A percentile compares a stretch with the other conserved stretches of the same genome.
Evolutionary conservation across 352 stramenopile species (phyloP).

Genomic region (Phytopythium delawarense): DNA sequence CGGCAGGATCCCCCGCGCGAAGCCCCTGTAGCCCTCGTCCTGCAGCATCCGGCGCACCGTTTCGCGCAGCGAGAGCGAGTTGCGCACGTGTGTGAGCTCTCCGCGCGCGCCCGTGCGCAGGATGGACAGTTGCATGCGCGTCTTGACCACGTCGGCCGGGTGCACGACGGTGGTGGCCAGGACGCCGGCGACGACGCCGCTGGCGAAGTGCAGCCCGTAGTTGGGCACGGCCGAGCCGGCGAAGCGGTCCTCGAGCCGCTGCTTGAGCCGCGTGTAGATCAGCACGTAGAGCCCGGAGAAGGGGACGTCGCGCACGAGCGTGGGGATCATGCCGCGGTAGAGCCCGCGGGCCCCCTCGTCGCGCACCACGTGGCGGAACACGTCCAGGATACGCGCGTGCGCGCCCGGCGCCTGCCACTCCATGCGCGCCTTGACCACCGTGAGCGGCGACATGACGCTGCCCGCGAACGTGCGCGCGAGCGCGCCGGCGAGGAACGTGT

Average conservation of each 20-base stretch:
- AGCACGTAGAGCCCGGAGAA: slow-evolving; percentile 88
- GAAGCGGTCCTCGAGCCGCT: slow-evolving; percentile 33
- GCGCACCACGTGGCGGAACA: slow-evolving; percentile 59
- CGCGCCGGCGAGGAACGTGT: slow-evolving; percentile 78
- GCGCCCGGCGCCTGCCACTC: slow-evolving; percentile 69
- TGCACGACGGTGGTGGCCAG: slow-evolving; percentile 82
- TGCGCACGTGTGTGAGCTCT: slow-evolving; percentile 31
- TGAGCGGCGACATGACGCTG: slow-evolving; percentile 77
- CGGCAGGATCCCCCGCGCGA: slow-evolving; percentile 93
- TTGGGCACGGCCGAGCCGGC: slow-evolving; percentile 32
- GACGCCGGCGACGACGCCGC: slow-evolving; percentile 69
- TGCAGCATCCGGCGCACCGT: slow-evolving; percentile 82
- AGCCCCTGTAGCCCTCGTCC: slow-evolving; percentile 90
- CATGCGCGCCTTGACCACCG: slow-evolving; percentile 85
- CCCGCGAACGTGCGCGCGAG: slow-evolving; percentile 85
- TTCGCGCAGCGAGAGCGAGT: slow-evolving; percentile 59
- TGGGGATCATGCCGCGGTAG: slow-evolving; percentile 84
- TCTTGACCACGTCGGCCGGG: slow-evolving; percentile 85
- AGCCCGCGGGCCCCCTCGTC: slow-evolving; percentile 70
- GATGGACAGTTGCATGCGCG: slow-evolving; percentile 84
- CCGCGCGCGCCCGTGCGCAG: slow-evolving; percentile 28
- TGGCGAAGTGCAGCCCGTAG: slow-evolving; percentile 76
- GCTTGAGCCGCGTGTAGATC: slow-evolving; percentile 74
- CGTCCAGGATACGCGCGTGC: slow-evolving; percentile 45
- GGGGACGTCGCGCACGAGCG: slow-evolving; percentile 82